Base-by-base conservation (phyloP, 176 grass and related monocot genomes). In the Juncus inflexus region DNA sequence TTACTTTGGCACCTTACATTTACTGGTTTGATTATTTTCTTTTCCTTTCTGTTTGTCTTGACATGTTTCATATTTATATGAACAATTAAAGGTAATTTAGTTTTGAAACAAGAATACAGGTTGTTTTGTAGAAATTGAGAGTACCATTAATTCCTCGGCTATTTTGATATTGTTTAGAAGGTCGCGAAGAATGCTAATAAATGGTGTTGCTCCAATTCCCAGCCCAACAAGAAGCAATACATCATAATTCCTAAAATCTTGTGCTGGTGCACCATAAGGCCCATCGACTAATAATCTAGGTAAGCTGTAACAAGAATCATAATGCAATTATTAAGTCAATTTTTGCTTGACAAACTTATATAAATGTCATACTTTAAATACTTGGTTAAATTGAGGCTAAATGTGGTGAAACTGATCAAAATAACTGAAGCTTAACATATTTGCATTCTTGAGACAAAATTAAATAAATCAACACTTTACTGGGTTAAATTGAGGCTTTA, bases 81-180 rank as follows among this genome's bases (percentile, higher is more conserved):
- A 47, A 47, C 4, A 47, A 47, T 9, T 47, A 9, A 47, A 47
- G 19, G 19, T 28, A 28, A 28, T 28, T 28, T 28, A 28, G 1
- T 28, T 0, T 28, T 47, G 43, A 47, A 47, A 47, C 43, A 47
- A 47, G 43, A 47, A 47, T 53, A 56, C 45, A 11, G 10, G 7
- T 50, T 0, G 4, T 12, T 43, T 1, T 9, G 3, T 13, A 40
- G 40, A 40, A 16, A 15, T 43, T 40, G 0, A 55, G 3, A 38
- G 42, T 86, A 99, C 94, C 94, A 99, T 84, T 41, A 99, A 55
- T 16, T 99, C 94, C 12, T 99, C 88, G 76, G 88, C 94, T 78
- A 99, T 54, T 74, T 92, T 99, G 63, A 99, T 99, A 62, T 99
- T 99, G 58, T 99, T 99, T 55, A 99, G 85, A 50, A 99, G 73